Conservation (phyloP, 192 early-diverging fungal species). For the Martensiomyces pterosporus region DNA sequence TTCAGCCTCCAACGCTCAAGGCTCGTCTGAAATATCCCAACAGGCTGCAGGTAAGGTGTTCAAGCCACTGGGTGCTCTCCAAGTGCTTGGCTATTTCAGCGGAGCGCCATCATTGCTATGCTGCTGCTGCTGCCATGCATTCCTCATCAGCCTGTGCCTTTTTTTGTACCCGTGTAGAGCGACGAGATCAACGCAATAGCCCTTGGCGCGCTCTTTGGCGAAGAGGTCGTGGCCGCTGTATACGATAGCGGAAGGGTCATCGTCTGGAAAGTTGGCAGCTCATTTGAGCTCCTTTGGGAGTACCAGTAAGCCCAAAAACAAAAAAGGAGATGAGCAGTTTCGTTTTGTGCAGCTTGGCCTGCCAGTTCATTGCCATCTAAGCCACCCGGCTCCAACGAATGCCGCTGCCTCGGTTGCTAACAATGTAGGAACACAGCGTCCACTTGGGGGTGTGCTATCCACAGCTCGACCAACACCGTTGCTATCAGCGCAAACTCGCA, state of each 20-base stretch:
- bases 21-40: slow-evolving; percentile 11
- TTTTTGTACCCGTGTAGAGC: no score
- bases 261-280: slow-evolving; percentile 14
- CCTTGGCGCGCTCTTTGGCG: slow-evolving; percentile 5
- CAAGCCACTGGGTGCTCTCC: no score
- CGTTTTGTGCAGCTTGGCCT: no score
- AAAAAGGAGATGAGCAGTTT: no score
- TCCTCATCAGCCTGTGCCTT: no score
- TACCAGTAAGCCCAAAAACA: slow-evolving; percentile 18
- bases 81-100: no score
- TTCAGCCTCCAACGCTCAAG: slow-evolving; percentile 10
- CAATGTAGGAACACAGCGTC: slow-evolving; percentile 13
- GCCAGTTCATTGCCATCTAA: no score
- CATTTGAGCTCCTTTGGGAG: slow-evolving; percentile 25
- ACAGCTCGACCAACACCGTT: slow-evolving; percentile 2
- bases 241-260: slow-evolving; percentile 32
- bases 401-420: no score
- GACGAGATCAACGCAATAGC: slow-evolving; percentile 42
- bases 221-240: slow-evolving; percentile 26
- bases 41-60: slow-evolving; percentile 9
- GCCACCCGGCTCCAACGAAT: no score
- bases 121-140: no score
- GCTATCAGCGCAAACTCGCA: slow-evolving; percentile 43
- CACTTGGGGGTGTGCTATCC: slow-evolving; percentile 41
- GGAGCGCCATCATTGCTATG: no score